Percentiles rank a stretch among this genome's conserved stretches.
Evolutionary conservation across 176 grass and related monocot species (phyloP).

Genomic region (Luzula sylvatica): DNA sequence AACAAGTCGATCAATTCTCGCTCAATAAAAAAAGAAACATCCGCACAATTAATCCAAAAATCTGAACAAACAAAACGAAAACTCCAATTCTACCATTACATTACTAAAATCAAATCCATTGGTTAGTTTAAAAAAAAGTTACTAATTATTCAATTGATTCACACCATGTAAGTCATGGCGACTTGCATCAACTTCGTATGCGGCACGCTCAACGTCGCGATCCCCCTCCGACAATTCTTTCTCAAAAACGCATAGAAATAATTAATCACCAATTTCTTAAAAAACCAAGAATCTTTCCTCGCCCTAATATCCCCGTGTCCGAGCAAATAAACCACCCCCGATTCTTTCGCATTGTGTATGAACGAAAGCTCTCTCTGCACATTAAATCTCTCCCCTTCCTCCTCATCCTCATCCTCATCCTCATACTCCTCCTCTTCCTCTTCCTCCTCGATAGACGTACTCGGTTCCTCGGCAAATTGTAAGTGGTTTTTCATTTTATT

Average conservation of each 20-base stretch:
- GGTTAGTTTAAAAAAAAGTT: conserved; percentile 2
- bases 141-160: neutral
- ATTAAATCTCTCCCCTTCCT: conserved; percentile 33
- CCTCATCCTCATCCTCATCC: conserved; percentile 33
- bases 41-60: neutral
- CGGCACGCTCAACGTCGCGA: conserved; percentile 53
- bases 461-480: conserved; percentile 25
- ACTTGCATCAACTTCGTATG: conserved; percentile 85
- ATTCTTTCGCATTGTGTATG: conserved; percentile 78
- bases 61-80: neutral
- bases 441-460: conserved; percentile 17
- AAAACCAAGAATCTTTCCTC: conserved; percentile 84
- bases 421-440: no score
- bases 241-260: conserved; percentile 91
- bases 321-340: conserved; percentile 70
- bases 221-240: conserved; percentile 87
- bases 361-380: conserved; percentile 74
- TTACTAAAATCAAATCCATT: conserved; percentile 3
- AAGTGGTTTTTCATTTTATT: conserved; percentile 20
- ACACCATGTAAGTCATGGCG: conserved; percentile 98
- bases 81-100: neutral
- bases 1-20: no score
- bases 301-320: conserved; percentile 84
- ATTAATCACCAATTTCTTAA: conserved; percentile 95
- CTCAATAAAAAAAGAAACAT: no score